phyloP scores from a whole-genome alignment of 305 asterid genomes.

The Solanum hybrid region DNA sequence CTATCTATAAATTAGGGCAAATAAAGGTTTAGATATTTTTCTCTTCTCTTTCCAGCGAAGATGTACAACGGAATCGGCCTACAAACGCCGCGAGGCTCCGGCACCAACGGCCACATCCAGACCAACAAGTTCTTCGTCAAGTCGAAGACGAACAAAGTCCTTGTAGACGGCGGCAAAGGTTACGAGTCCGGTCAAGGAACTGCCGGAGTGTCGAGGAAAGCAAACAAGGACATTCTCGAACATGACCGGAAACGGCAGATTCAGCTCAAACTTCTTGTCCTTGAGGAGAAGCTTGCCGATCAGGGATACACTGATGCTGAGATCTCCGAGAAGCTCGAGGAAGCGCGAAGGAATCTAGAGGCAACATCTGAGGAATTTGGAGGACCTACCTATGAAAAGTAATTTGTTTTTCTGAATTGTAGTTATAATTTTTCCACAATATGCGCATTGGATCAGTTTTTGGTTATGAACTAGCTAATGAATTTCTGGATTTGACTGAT shows the following conservation, averaged over 20 bases:
- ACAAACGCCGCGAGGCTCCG: slow-evolving; percentile 88
- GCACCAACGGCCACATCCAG: slow-evolving; percentile 82
- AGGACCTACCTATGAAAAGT: neutral
- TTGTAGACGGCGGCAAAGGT: slow-evolving; percentile 49
- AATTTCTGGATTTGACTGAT: neutral
- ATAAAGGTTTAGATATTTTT: neutral
- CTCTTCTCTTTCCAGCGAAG: neutral
- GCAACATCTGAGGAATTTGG: neutral
- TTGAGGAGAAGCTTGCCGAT: slow-evolving; percentile 65
- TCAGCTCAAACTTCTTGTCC: slow-evolving; percentile 60
- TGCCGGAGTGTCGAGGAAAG: slow-evolving; percentile 52
- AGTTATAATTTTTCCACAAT: neutral
- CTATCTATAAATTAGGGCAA: neutral
- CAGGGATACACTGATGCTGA: slow-evolving; percentile 79
- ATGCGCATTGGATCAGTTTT: neutral
- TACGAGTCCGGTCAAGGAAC: slow-evolving; percentile 62
- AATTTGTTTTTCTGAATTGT: neutral
- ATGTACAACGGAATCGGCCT: slow-evolving; percentile 95
- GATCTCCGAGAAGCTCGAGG: slow-evolving; percentile 62
- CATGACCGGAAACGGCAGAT: slow-evolving; percentile 93
- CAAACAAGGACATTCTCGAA: slow-evolving; percentile 73
- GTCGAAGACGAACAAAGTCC: slow-evolving; percentile 53
- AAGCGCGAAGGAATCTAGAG: slow-evolving; percentile 55
- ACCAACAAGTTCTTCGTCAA: slow-evolving; percentile 50
- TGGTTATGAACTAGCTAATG: neutral